A percentile compares a stretch with the other conserved stretches of the same genome.
These are phyloP conservation scores for Yarrowia sp. DNA, from an alignment of 805 yeast genomes.

Conservation along the genomic window DNA sequence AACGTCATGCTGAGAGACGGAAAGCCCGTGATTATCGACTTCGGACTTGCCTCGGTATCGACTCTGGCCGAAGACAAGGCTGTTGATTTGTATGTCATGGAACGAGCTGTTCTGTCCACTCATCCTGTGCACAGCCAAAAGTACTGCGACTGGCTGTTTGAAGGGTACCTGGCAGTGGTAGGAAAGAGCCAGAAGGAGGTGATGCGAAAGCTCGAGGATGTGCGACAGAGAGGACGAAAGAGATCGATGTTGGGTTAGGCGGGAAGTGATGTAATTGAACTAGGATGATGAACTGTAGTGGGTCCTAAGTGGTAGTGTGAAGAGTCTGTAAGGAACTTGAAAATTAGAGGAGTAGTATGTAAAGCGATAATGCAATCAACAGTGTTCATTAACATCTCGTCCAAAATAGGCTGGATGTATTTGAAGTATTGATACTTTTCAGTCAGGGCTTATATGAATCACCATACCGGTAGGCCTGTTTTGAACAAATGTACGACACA, in stretches of 20 bases:
- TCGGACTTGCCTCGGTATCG: conserved; percentile 78
- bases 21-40: conserved; percentile 78
- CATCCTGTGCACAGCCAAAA: conserved; percentile 75
- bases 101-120: conserved; percentile 88
- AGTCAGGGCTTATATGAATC: no score
- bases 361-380: no score
- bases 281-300: no score
- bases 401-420: no score
- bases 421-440: no score
- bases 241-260: conserved; percentile 88
- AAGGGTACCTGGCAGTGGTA: conserved; percentile 60
- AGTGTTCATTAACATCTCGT: no score
- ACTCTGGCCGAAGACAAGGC: conserved; percentile 88
- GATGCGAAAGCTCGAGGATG: conserved; percentile 74
- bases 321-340: no score
- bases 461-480: no score
- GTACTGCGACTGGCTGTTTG: conserved; percentile 73
- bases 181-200: conserved; percentile 55
- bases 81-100: conserved; percentile 94
- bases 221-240: conserved; percentile 90
- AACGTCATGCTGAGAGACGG: conserved; percentile 65
- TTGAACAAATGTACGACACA: no score
- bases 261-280: no score
- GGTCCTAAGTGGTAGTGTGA: no score
- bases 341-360: no score